These are phyloP conservation scores for Hymenoscyphus fructigenus DNA, from an alignment of 2,329 filamentous ascomycete genomes.

Conservation along the genomic window DNA sequence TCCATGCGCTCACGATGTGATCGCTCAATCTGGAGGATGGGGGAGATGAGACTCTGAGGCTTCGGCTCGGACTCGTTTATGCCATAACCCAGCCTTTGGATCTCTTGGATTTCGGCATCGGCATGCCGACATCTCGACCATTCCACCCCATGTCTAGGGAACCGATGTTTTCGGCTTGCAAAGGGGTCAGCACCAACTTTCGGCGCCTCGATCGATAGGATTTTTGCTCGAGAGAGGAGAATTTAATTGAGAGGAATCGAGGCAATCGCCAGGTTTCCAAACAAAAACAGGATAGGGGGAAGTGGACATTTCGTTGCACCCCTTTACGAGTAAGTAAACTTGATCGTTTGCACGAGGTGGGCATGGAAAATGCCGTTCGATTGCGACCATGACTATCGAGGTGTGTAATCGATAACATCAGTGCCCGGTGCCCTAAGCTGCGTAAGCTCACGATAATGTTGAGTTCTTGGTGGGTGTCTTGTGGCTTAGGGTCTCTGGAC, in stretches of 20 bases:
- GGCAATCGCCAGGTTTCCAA: not conserved
- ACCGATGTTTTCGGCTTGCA: not conserved
- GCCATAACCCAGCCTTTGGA: not conserved
- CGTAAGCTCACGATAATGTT: not conserved
- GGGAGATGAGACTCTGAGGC: not conserved
- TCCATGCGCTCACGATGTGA: not conserved
- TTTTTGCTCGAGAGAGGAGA: too few relatives aligned
- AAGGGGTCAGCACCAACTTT: not conserved
- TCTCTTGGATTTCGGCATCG: not conserved
- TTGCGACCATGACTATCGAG: too few relatives aligned
- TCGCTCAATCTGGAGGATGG: not conserved
- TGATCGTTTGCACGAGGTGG: too few relatives aligned
- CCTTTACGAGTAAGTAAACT: not conserved
- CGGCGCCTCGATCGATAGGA: too few relatives aligned
- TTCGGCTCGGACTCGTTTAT: not conserved
- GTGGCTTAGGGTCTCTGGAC: not conserved
- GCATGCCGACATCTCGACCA: not conserved
- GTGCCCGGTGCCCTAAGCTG: too few relatives aligned
- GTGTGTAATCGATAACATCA: too few relatives aligned
- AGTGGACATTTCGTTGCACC: not conserved
- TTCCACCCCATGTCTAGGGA: not conserved
- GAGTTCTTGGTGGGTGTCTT: not conserved
- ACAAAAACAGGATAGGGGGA: too few relatives aligned
- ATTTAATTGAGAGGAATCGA: not conserved
- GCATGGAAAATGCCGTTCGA: not conserved